Conservation (phyloP, 2,329 filamentous ascomycete genomes). For the Escovopsis sp. region DNA sequence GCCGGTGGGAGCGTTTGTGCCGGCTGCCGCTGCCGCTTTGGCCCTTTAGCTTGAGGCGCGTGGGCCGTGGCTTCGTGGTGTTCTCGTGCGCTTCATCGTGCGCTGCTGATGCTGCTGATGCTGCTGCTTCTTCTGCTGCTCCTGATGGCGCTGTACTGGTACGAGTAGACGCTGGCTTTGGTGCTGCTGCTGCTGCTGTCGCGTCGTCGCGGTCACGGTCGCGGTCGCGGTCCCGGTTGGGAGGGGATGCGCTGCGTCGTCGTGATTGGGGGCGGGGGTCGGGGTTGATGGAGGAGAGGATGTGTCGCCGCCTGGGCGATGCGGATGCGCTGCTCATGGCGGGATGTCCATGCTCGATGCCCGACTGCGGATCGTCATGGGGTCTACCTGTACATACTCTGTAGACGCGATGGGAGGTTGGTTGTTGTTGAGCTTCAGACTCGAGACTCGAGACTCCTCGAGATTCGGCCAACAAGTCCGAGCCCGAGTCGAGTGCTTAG, state of each 20-base stretch:
- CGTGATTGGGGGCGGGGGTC: slow-evolving; percentile 4
- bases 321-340: slow-evolving; percentile 19
- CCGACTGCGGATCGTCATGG: neutral
- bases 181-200: too few relatives aligned
- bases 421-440: too few relatives aligned
- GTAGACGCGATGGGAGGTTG: too few relatives aligned
- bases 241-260: too few relatives aligned
- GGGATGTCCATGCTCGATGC: slow-evolving; percentile 10
- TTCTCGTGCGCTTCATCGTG: neutral
- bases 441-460: too few relatives aligned
- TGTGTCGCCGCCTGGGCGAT: slow-evolving; percentile 30
- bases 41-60: slow-evolving; percentile 21
- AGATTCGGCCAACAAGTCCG: too few relatives aligned
- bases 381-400: too few relatives aligned
- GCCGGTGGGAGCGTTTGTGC: slow-evolving; percentile 5
- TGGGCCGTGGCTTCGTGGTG: slow-evolving; percentile 14
- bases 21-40: slow-evolving; percentile 10
- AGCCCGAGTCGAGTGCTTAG: too few relatives aligned
- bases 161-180: too few relatives aligned
- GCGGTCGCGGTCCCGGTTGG: neutral
- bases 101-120: neutral
- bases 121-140: too few relatives aligned
- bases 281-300: slow-evolving; percentile 34
- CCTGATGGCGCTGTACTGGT: too few relatives aligned
- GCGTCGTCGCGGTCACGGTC: neutral